Evolutionary conservation across 345 rosid species (phyloP).

Genomic region (Boechera stricta): DNA sequence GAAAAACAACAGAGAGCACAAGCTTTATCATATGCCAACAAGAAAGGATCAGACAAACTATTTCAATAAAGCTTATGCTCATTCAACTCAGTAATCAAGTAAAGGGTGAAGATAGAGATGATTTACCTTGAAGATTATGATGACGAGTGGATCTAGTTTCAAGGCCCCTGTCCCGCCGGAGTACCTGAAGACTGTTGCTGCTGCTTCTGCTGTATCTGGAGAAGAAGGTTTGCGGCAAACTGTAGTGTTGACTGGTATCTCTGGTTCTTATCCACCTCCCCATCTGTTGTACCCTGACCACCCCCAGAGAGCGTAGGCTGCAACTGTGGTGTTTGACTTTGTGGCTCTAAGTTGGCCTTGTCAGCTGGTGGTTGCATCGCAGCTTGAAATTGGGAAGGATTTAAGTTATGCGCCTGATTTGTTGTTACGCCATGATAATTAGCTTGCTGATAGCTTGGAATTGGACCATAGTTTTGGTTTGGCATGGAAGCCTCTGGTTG

Average conservation of each 20-base stretch:
- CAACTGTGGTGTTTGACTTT: slow-evolving; percentile 59
- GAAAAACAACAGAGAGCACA: slow-evolving; percentile 4
- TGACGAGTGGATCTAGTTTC: slow-evolving; percentile 28
- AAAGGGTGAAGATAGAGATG: slow-evolving; percentile 18
- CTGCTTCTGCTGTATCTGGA: slow-evolving; percentile 83
- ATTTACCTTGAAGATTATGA: slow-evolving; percentile 27
- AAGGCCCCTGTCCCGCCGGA: slow-evolving; percentile 57
- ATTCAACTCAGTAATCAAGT: slow-evolving; percentile 24
- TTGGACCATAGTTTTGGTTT: slow-evolving; percentile 59
- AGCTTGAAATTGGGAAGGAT: slow-evolving; percentile 58
- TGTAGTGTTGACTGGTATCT: slow-evolving; percentile 91
- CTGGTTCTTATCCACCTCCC: slow-evolving; percentile 82
- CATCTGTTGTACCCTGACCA: slow-evolving; percentile 60
- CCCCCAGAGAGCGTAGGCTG: slow-evolving; percentile 61
- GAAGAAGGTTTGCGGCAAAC: slow-evolving; percentile 91
- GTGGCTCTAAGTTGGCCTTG: slow-evolving; percentile 53
- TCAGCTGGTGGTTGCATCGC: slow-evolving; percentile 56
- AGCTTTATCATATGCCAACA: slow-evolving; percentile 8
- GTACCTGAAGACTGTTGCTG: slow-evolving; percentile 51
- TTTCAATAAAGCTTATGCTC: slow-evolving; percentile 5
- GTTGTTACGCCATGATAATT: slow-evolving; percentile 48
- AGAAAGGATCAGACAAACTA: slow-evolving; percentile 13
- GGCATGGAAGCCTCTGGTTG: slow-evolving; percentile 53
- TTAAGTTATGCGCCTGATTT: slow-evolving; percentile 60
- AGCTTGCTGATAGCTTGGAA: slow-evolving; percentile 45